Evolutionary conservation across 2,329 filamentous ascomycete genomes (phyloP).

Genomic region (Ophiostoma ulmi): DNA sequence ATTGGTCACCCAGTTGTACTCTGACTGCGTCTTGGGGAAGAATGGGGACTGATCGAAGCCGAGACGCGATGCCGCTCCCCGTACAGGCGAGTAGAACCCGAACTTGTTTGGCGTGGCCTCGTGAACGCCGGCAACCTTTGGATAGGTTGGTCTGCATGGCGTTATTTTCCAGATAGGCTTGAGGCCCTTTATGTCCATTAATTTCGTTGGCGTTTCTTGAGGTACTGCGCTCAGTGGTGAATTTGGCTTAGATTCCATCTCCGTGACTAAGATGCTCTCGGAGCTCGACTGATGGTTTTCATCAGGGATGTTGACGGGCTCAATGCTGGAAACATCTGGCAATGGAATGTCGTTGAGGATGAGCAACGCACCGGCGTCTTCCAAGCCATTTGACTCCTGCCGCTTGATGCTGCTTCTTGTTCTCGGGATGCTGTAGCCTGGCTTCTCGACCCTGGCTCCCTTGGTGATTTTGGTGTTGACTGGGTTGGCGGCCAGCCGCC

Average conservation of each 20-base stretch:
- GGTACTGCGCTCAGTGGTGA: not conserved
- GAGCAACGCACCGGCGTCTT: not conserved
- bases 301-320: not conserved
- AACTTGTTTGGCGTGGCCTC: not conserved
- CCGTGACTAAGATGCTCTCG: not conserved
- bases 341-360: not conserved
- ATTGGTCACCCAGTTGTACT: not conserved
- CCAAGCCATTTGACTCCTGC: not conserved
- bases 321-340: not conserved
- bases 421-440: not conserved
- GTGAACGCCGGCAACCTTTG: not conserved
- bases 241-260: not conserved
- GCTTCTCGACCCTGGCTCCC: not conserved
- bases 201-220: not conserved
- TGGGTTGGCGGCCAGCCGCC: not conserved
- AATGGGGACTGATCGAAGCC: slow-evolving; percentile 16
- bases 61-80: not conserved
- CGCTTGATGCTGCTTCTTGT: not conserved
- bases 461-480: not conserved
- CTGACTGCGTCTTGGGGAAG: slow-evolving; percentile 14
- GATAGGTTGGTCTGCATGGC: not conserved
- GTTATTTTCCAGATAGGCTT: not conserved
- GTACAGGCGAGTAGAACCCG: not conserved
- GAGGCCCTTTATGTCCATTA: not conserved
- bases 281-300: not conserved